Evolutionary conservation across 1,284 basidiomycete species (phyloP).

Genomic region (Microbotryum intermedium): DNA sequence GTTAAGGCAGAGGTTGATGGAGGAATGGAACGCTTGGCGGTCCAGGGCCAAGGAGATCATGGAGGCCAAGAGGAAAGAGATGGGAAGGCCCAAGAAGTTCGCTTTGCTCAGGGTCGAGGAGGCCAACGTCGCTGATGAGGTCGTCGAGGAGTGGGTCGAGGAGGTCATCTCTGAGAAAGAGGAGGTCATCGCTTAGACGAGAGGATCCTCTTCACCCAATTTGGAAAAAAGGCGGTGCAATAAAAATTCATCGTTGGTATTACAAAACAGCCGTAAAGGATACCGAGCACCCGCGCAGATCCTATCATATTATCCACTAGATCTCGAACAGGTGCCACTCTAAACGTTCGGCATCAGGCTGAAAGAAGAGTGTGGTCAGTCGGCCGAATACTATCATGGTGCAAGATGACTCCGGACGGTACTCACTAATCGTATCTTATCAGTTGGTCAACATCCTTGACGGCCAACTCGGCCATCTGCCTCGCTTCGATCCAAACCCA

Average conservation of each 20-base stretch:
- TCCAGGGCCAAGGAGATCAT: slow-evolving; percentile 41
- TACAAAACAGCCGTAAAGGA: too few species aligned
- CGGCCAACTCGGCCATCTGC: slow-evolving; percentile 66
- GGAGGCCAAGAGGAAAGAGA: slow-evolving; percentile 54
- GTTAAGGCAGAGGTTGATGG: slow-evolving; percentile 79
- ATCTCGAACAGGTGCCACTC: too few species aligned
- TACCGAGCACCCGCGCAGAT: too few species aligned
- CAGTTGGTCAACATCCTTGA: slow-evolving; percentile 63
- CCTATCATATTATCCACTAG: too few species aligned
- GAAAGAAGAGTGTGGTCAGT: background rate
- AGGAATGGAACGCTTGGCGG: slow-evolving; percentile 98
- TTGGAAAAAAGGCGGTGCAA: too few species aligned
- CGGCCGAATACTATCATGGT: background rate
- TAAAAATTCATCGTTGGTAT: too few species aligned
- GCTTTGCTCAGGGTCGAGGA: slow-evolving; percentile 62
- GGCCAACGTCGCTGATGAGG: slow-evolving; percentile 87
- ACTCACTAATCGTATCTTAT: slow-evolving; percentile 28
- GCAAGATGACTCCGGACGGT: background rate
- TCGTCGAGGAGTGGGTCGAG: slow-evolving; percentile 73
- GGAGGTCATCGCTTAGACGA: slow-evolving; percentile 16
- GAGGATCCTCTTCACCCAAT: too few species aligned
- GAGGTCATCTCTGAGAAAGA: slow-evolving; percentile 50
- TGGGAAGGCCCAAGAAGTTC: slow-evolving; percentile 43
- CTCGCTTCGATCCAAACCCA: slow-evolving; percentile 89
- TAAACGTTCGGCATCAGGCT: slow-evolving; percentile 3